These are phyloP conservation scores for Calonectria fujianensis DNA, from an alignment of 2,329 filamentous ascomycete species.

Conservation along the genomic window DNA sequence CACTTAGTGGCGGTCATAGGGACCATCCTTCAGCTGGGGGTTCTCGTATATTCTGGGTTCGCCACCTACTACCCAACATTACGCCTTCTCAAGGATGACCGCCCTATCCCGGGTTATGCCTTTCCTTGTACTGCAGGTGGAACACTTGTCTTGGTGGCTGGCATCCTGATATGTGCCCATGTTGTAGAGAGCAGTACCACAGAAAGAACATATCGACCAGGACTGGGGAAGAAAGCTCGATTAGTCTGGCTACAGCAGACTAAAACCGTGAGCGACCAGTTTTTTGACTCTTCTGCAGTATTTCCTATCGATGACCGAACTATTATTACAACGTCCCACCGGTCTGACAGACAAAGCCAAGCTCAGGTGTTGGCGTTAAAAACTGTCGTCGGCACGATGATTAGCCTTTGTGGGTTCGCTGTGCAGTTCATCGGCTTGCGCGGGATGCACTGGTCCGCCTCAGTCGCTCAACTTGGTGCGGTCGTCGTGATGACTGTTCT, in stretches of 20 bases:
- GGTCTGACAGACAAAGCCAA: too few relatives aligned
- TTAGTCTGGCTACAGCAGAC: slow-evolving; percentile 57
- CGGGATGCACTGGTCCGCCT: not conserved
- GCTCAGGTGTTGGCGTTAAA: too few relatives aligned
- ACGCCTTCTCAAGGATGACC: slow-evolving; percentile 39
- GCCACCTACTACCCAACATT: too few relatives aligned
- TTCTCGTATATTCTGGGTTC: too few relatives aligned
- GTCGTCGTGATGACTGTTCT: too few relatives aligned
- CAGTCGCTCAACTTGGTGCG: not conserved
- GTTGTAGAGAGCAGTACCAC: slow-evolving; percentile 58
- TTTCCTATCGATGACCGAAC: not conserved
- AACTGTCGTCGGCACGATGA: too few relatives aligned
- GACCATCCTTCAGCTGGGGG: too few relatives aligned
- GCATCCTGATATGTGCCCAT: slow-evolving; percentile 57
- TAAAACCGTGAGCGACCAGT: slow-evolving; percentile 54
- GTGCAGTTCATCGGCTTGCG: not conserved
- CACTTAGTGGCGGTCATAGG: too few relatives aligned
- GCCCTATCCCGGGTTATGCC: slow-evolving; percentile 44
- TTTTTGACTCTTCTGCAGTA: slow-evolving; percentile 53
- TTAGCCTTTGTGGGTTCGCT: not conserved
- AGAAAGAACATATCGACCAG: slow-evolving; percentile 48
- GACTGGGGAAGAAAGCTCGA: slow-evolving; percentile 13
- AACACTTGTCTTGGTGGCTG: slow-evolving; percentile 53
- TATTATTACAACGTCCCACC: slow-evolving; percentile 9
- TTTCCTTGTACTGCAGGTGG: slow-evolving; percentile 54